Base-by-base conservation (phyloP, 768 basidiomycete species). In the Tulasnella sp. region DNA sequence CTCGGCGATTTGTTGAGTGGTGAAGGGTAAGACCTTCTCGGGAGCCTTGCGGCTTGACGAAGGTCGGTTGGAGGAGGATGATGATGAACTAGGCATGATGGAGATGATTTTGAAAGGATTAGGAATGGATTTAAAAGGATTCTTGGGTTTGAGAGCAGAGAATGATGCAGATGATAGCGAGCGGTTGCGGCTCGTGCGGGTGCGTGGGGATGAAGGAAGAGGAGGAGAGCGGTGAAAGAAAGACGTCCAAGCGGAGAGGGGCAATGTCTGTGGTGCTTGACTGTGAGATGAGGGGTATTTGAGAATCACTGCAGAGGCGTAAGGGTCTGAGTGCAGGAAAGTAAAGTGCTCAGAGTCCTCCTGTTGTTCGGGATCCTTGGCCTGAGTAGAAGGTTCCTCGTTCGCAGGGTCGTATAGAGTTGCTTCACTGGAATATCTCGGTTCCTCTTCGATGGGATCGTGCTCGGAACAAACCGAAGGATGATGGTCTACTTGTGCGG, bases 11-110 rank as follows among this genome's bases (percentile, higher is more conserved):
- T 76, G 74, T 25, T 42, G 36, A 14, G 74, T 76, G 42, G 58
- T 68, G 25, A 76, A 68, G 64, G 74, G 74, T n/a, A 76, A 36
- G 39, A 76, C 34, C 64, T 76, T 76, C 67, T 76, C 74, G 3
- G 58, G 39, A 49, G 58, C 38, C 49, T 76, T 76, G 38, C 67
- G 74, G n/a, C 58, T 70, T 12, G 37, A 37, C 19, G 38, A 37
- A 54, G 72, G 37, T 17, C n/a, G 29, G 45, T n/a, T 34, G 72
- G 45, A 34, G 34, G 49, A 37, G 2, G 72, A 54, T 36, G 72
- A 54, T 52, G 72, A 54, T 54, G 72, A 37, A 49, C 72, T 14
- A 54, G n/a, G 68, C 39, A 52, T 52, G 49, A n/a, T 49, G 42
- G n/a, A 29, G 45, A 42, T 39, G 2, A 4, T 74, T 54, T 74